These are phyloP conservation scores for Penicillium maclennaniae DNA, from an alignment of 495 filamentous ascomycete genomes.

Conservation along the genomic window DNA sequence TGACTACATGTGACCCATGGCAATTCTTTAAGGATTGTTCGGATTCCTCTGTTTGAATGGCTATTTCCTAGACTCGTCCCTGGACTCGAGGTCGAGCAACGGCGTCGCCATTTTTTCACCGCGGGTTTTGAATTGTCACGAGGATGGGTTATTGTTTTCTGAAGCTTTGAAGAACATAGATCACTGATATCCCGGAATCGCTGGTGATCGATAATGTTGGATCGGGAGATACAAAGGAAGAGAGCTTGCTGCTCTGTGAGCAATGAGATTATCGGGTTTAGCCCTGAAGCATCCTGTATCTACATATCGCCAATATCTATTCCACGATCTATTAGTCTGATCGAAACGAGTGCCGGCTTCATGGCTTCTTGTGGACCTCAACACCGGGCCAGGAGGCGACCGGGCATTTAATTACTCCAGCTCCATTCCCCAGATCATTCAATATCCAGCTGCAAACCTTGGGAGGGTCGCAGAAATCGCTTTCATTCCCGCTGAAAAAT, in stretches of 20 bases:
- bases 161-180: neutral
- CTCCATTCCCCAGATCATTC: neutral
- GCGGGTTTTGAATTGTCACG: neutral
- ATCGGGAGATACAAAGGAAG: neutral
- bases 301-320: neutral
- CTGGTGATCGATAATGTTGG: neutral
- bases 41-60: neutral
- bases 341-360: neutral
- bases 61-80: neutral
- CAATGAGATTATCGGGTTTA: neutral
- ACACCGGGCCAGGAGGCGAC: neutral
- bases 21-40: neutral
- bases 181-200: neutral
- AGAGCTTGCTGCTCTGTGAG: neutral
- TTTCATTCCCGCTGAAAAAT: neutral
- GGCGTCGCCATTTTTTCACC: neutral
- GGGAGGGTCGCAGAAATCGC: neutral
- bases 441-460: neutral
- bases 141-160: neutral
- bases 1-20: neutral
- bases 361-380: too few relatives aligned
- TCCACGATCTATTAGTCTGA: neutral
- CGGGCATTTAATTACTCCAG: too few relatives aligned
- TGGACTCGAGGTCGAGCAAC: neutral
- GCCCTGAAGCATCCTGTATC: too few relatives aligned